A percentile compares a stretch with the other conserved stretches of the same genome.
Evolutionary conservation across 768 basidiomycete species (phyloP).

Genomic region (Rhizopogon vesiculosus): DNA sequence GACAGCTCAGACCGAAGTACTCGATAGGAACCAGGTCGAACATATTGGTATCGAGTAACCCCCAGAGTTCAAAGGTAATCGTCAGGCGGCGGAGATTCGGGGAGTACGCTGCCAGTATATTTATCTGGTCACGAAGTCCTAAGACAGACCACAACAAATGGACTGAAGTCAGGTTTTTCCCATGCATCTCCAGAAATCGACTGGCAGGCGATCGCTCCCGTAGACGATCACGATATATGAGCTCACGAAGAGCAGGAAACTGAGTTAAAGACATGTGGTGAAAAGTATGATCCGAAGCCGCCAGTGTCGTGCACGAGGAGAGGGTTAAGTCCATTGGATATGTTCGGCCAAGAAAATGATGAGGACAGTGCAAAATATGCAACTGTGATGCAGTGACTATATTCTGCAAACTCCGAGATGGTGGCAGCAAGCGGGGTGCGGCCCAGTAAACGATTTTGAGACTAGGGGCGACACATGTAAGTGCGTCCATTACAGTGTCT

Average conservation of each 20-base stretch:
- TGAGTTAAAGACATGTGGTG: slow-evolving; percentile 4
- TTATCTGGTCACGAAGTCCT: not conserved
- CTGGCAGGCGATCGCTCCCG: not conserved
- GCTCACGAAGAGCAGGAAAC: slow-evolving; percentile 9
- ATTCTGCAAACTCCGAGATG: not conserved
- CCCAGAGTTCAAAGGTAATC: slow-evolving; percentile 1
- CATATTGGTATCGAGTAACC: not conserved
- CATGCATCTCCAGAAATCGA: slow-evolving; percentile 6
- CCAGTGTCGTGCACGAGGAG: slow-evolving; percentile 7
- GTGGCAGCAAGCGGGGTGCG: not conserved
- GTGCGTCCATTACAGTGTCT: slow-evolving; percentile 10
- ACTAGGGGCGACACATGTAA: slow-evolving; percentile 10
- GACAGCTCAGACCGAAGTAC: slow-evolving; percentile 12
- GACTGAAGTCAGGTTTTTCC: slow-evolving; percentile 8
- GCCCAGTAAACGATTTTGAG: slow-evolving; percentile 19
- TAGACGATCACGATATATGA: not conserved
- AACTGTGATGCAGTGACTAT: slow-evolving; percentile 13
- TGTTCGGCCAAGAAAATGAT: not conserved
- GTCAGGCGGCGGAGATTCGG: slow-evolving; percentile 16
- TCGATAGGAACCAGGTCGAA: slow-evolving; percentile 9
- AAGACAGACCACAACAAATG: not conserved
- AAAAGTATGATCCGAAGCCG: not conserved
- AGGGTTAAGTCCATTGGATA: slow-evolving; percentile 6
- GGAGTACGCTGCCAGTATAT: slow-evolving; percentile 8
- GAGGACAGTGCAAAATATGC: not conserved